These are phyloP conservation scores for Pisolithus tinctorius DNA, from an alignment of 768 basidiomycete genomes.

Conservation along the genomic window DNA sequence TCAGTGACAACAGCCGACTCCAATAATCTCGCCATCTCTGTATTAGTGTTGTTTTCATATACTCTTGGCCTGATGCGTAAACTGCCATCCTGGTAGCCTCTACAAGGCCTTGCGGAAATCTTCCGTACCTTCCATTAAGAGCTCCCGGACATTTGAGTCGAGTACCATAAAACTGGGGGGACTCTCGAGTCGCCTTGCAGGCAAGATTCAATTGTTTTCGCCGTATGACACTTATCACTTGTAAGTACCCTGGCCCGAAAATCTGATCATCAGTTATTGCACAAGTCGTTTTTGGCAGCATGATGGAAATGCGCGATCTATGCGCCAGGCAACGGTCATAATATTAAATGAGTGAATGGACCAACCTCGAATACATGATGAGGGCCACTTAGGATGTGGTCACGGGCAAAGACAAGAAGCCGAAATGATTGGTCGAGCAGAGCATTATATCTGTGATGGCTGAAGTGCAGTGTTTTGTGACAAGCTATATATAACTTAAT, in stretches of 20 bases:
- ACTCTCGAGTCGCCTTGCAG: conserved; percentile 56
- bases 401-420: conserved; percentile 32
- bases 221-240: too few species aligned
- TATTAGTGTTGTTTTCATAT: background rate
- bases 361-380: too few species aligned
- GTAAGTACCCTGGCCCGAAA: too few species aligned
- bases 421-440: conserved; percentile 39
- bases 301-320: too few species aligned
- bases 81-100: conserved; percentile 69
- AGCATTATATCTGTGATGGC: conserved; percentile 44
- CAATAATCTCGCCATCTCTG: background rate
- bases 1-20: too few species aligned
- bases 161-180: conserved; percentile 62
- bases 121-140: conserved; percentile 57
- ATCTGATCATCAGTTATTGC: too few species aligned
- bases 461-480: too few species aligned
- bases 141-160: conserved; percentile 60
- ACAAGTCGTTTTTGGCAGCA: conserved; percentile 1
- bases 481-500: too few species aligned
- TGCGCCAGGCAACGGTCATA: too few species aligned
- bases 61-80: conserved; percentile 36
- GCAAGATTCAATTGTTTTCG: conserved; percentile 42
- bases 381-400: conserved; percentile 15
- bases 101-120: conserved; percentile 77
- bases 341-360: too few species aligned